Evolutionary conservation across 352 stramenopile species (phyloP).

Genomic region (Plasmopara viticola): DNA sequence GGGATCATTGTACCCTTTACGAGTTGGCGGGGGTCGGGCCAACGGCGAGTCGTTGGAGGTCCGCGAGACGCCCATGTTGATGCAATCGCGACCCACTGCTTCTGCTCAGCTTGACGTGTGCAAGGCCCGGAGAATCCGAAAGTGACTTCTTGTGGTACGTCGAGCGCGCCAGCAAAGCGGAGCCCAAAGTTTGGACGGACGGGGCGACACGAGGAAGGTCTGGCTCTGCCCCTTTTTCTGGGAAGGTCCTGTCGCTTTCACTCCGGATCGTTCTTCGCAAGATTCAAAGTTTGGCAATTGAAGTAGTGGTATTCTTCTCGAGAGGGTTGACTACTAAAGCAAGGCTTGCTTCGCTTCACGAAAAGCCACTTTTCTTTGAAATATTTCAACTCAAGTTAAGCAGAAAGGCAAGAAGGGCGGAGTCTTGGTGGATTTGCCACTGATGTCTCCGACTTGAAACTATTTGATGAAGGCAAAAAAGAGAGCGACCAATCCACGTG

Average conservation of each 20-base stretch:
- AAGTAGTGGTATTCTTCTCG: not conserved
- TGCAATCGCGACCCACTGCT: slow-evolving; percentile 2
- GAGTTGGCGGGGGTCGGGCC: slow-evolving; percentile 2
- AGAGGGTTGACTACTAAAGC: not conserved
- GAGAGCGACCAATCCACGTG: slow-evolving; percentile 5
- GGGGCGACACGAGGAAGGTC: not conserved
- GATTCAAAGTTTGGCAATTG: not conserved
- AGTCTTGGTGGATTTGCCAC: slow-evolving; percentile 17
- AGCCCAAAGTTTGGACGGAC: slow-evolving; percentile 14
- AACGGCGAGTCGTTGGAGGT: slow-evolving; percentile 22
- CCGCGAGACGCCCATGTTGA: slow-evolving; percentile 19
- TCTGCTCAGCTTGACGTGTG: slow-evolving; percentile 16
- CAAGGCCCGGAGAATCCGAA: slow-evolving; percentile 22
- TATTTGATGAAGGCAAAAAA: not conserved
- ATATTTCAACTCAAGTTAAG: slow-evolving; percentile 4
- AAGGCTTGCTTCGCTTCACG: not conserved
- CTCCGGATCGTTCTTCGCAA: slow-evolving; percentile 9
- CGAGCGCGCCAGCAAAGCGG: not conserved
- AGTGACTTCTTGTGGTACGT: slow-evolving; percentile 15
- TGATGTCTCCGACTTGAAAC: slow-evolving; percentile 12
- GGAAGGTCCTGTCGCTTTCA: slow-evolving; percentile 8
- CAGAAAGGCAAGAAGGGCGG: slow-evolving; percentile 5
- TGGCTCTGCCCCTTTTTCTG: not conserved
- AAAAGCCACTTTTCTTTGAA: not conserved
- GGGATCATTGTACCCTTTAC: slow-evolving; percentile 11